These are phyloP conservation scores for Conoideocrella luteorostrata DNA, from an alignment of 2,329 filamentous ascomycete genomes.

Conservation along the genomic window DNA sequence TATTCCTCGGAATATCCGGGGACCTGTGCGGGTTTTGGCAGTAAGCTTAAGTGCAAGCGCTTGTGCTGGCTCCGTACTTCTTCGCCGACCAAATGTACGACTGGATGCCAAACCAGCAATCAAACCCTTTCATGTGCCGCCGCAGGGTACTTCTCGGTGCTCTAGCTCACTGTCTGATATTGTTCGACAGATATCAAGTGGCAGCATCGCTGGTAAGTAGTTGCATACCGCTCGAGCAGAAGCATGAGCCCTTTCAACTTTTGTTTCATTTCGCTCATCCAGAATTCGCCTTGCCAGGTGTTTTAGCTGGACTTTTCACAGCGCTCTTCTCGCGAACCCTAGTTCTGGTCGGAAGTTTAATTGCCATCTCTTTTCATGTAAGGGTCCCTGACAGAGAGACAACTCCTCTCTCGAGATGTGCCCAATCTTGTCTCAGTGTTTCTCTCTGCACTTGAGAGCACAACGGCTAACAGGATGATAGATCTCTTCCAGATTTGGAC, in stretches of 20 bases:
- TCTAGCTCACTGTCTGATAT: slow-evolving; percentile 21
- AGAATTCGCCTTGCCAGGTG: slow-evolving; percentile 46
- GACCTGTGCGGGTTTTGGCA: slow-evolving; percentile 15
- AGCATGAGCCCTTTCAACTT: too few relatives aligned
- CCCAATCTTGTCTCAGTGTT: not conserved
- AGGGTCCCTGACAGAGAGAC: slow-evolving; percentile 17
- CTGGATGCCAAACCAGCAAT: slow-evolving; percentile 20
- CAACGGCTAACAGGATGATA: not conserved
- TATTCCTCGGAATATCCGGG: not conserved
- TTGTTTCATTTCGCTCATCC: too few relatives aligned
- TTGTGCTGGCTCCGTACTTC: slow-evolving; percentile 18
- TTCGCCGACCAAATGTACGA: slow-evolving; percentile 19
- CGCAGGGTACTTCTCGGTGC: not conserved
- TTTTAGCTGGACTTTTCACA: slow-evolving; percentile 57
- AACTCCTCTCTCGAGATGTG: slow-evolving; percentile 13
- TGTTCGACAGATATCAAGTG: slow-evolving; percentile 46
- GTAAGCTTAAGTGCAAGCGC: slow-evolving; percentile 21
- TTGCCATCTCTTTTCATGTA: slow-evolving; percentile 59
- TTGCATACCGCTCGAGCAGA: too few relatives aligned
- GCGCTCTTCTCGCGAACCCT: slow-evolving; percentile 66
- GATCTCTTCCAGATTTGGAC: slow-evolving; percentile 38
- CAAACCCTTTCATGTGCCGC: not conserved
- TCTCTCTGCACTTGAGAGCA: not conserved
- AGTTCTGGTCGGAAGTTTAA: slow-evolving; percentile 58
- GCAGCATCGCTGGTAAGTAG: slow-evolving; percentile 46